Base-by-base conservation (phyloP, 495 filamentous ascomycete genomes). In the Trichoderma erinaceum region DNA sequence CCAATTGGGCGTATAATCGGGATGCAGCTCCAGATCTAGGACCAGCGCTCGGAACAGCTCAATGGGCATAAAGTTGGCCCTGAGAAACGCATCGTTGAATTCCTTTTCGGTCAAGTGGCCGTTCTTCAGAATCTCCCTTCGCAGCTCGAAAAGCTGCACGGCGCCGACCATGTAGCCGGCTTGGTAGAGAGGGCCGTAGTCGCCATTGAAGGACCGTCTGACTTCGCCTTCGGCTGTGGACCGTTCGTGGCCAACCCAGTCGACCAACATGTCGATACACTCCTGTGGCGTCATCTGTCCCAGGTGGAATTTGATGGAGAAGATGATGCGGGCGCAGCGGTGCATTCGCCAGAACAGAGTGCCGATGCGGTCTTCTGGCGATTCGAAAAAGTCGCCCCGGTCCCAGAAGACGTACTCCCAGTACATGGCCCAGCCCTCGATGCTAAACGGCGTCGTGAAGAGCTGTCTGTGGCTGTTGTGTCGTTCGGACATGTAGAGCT, bases 291-390 rank as follows among this genome's bases (percentile, higher is more conserved):
- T 73, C 71, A 84, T 75, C 58, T 76, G 65, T 23, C 81, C 80
- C 0, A 86, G 76, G 71, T 85, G 82, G 70, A 83, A 86, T 58
- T 78, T 77, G 15, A 85, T 70, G 0, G 78, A 81, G 74, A 85
- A 86, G 27, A 82, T 71, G 68, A 86, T 85, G 6, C 83, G 79
- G 21, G 78, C 77, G 67, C 82, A 84, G 41, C 83, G 79, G 71
- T 86, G 83, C 73, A 86, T 82, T n/a, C 83, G 75, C 78, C 78
- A 80, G 71, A 84, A 85, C 29, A 85, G 72, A 69, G 80, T 80
- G 4, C 82, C 82, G 46, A 84, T 78, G 48, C 75, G 75, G 66
- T 84, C 78, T 69, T 82, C 75, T 15, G 82, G 74, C n/a, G 76
- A 73, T 16, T 74, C 74, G 64, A 76, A 73, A 70, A 82, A 80